These are phyloP conservation scores for Chalciporus piperatoides DNA, from an alignment of 1,284 basidiomycete species.

Conservation along the genomic window DNA sequence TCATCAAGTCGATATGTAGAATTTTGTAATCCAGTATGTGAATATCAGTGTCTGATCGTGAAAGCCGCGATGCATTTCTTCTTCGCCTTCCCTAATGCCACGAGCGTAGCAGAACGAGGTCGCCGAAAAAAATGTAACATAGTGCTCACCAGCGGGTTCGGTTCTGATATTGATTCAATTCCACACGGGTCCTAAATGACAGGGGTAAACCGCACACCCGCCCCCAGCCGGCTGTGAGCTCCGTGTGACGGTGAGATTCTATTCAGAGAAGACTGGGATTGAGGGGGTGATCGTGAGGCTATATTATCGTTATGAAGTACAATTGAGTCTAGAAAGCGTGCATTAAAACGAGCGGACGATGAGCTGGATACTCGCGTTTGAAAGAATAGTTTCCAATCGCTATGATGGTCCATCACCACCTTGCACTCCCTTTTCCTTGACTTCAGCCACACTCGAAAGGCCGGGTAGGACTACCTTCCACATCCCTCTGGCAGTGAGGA, in stretches of 20 bases:
- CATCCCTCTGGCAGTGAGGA: constrained; percentile 56
- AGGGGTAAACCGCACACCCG: too few species aligned
- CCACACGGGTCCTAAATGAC: too few species aligned
- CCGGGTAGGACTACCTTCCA: constrained; percentile 72
- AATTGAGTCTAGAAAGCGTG: constrained; percentile 6
- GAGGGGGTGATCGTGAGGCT: background rate
- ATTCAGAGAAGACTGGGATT: background rate
- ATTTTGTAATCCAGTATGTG: background rate
- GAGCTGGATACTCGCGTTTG: background rate
- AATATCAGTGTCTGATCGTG: background rate
- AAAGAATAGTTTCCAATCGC: background rate
- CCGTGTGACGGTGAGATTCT: background rate
- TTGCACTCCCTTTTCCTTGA: constrained; percentile 37
- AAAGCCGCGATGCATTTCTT: too few species aligned
- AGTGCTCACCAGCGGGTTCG: too few species aligned
- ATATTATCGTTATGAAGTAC: constrained; percentile 5
- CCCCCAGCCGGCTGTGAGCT: too few species aligned
- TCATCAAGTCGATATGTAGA: background rate
- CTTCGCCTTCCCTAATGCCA: too few species aligned
- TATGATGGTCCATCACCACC: constrained; percentile 2
- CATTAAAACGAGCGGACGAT: background rate
- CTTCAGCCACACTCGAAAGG: constrained; percentile 45
- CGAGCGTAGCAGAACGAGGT: too few species aligned
- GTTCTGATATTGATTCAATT: too few species aligned
- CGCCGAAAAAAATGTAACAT: too few species aligned